Evolutionary conservation across 176 grass and related monocot genomes (phyloP).

Genomic region (Bonia amplexicaulis): DNA sequence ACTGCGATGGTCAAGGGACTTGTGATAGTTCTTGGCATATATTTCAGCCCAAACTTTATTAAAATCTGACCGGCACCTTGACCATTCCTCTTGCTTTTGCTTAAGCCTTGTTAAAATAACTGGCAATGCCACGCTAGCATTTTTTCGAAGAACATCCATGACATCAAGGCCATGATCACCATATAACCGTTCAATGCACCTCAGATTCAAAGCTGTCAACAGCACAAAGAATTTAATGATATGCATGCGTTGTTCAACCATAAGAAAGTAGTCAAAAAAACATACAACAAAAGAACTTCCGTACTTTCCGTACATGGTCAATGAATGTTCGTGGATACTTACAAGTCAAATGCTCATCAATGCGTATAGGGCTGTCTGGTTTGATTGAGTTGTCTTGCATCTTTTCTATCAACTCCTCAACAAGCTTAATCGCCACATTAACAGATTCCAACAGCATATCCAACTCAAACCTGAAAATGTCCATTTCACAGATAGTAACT

Average conservation of each 20-base stretch:
- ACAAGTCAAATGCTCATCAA: slow-evolving; percentile 64
- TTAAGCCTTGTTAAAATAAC: slow-evolving; percentile 77
- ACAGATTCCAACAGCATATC: slow-evolving; percentile 89
- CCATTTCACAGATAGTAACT: slow-evolving; percentile 8
- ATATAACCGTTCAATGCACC: slow-evolving; percentile 72
- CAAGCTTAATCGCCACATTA: slow-evolving; percentile 52
- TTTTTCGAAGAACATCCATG: slow-evolving; percentile 69
- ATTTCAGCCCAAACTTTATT: slow-evolving; percentile 85
- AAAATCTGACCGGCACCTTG: slow-evolving; percentile 69
- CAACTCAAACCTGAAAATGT: slow-evolving; percentile 62
- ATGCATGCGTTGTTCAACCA: not conserved
- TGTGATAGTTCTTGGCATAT: slow-evolving; percentile 84
- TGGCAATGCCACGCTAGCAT: slow-evolving; percentile 62
- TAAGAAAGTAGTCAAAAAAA: not conserved
- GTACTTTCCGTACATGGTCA: not conserved
- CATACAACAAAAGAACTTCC: not conserved
- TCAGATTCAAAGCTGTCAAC: slow-evolving; percentile 56
- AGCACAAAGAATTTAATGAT: not conserved
- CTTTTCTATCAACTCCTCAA: slow-evolving; percentile 69
- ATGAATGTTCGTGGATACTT: slow-evolving; percentile 12
- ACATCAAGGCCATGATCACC: slow-evolving; percentile 80
- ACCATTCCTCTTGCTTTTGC: slow-evolving; percentile 80
- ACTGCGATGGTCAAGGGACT: slow-evolving; percentile 77
- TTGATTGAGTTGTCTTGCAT: slow-evolving; percentile 67
- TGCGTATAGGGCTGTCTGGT: slow-evolving; percentile 56